Percentiles rank a stretch among this genome's conserved stretches.
Conservation (phyloP, 345 rosid genomes). For the Acer saccharum region DNA sequence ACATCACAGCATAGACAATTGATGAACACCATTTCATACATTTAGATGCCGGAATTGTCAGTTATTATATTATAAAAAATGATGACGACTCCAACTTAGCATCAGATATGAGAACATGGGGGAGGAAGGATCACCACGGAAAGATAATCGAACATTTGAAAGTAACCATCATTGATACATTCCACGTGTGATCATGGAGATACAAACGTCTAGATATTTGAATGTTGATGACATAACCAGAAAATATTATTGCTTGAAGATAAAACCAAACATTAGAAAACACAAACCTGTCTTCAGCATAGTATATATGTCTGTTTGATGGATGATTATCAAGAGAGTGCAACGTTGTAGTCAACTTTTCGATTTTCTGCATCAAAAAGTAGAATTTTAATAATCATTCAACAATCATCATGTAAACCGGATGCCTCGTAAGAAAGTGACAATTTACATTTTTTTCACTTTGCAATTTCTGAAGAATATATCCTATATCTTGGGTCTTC, state of each 20-base stretch:
- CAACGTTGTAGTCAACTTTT: slow-evolving; percentile 64
- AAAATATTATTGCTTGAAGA: neutral
- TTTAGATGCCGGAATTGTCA: neutral
- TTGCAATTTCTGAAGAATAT: slow-evolving; percentile 78
- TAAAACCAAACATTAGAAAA: slow-evolving; percentile 5
- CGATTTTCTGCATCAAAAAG: slow-evolving; percentile 69
- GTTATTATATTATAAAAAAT: neutral
- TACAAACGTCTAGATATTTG: neutral
- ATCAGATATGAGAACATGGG: neutral
- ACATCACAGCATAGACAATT: neutral
- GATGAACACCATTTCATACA: neutral
- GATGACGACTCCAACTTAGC: neutral
- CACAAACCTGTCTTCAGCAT: slow-evolving; percentile 78
- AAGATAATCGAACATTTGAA: neutral
- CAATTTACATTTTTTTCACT: slow-evolving; percentile 68
- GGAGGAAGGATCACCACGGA: neutral
- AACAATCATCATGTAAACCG: neutral
- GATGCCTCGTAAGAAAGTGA: neutral
- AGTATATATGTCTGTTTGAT: slow-evolving; percentile 61
- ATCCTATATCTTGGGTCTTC: slow-evolving; percentile 94
- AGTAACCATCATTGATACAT: neutral
- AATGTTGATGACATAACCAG: neutral
- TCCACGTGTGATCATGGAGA: neutral
- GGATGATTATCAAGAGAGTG: slow-evolving; percentile 63
- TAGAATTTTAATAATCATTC: neutral